Conservation (phyloP, 2,329 filamentous ascomycete species). For the Hypocreales sp. region DNA sequence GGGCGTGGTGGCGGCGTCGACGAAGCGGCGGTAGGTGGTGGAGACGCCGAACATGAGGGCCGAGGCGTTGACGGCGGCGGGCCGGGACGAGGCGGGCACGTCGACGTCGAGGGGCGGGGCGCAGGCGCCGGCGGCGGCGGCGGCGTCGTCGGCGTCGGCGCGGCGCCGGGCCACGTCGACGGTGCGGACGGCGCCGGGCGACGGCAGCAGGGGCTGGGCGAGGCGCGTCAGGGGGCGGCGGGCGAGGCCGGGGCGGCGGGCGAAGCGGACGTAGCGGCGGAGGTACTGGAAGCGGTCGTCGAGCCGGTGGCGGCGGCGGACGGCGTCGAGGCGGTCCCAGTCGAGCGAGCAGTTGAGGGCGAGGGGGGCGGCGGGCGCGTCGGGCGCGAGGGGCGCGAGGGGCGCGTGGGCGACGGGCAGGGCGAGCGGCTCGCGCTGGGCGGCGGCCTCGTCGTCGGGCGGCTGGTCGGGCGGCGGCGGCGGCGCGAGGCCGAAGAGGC, state of each 20-base stretch:
- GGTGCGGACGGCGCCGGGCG: not conserved
- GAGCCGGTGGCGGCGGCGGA: conserved; percentile 31
- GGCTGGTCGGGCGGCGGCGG: too few species aligned
- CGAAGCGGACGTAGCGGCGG: conserved; percentile 37
- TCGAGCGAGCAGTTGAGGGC: conserved; percentile 37
- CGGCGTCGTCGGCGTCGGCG: conserved; percentile 23
- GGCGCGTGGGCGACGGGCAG: too few species aligned
- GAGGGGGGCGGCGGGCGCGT: too few species aligned
- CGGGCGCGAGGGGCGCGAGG: too few species aligned
- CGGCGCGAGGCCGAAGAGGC: too few species aligned
- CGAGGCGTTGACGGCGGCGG: conserved; percentile 34
- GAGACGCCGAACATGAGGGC: conserved; percentile 45
- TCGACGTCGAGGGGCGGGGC: conserved; percentile 32
- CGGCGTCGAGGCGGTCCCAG: conserved; percentile 24
- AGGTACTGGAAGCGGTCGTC: conserved; percentile 37
- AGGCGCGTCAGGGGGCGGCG: conserved; percentile 36
- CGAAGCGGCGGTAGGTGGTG: conserved; percentile 39
- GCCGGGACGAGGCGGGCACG: conserved; percentile 33
- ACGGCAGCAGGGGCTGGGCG: conserved; percentile 26
- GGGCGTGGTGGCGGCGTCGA: conserved; percentile 31
- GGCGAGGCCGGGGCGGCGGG: conserved; percentile 27
- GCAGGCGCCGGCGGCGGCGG: conserved; percentile 25
- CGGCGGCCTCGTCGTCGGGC: too few species aligned
- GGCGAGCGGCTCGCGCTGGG: too few species aligned
- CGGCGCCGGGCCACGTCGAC: not conserved